Base-by-base conservation (phyloP, 768 basidiomycete species). In the Lentinula raphanica region DNA sequence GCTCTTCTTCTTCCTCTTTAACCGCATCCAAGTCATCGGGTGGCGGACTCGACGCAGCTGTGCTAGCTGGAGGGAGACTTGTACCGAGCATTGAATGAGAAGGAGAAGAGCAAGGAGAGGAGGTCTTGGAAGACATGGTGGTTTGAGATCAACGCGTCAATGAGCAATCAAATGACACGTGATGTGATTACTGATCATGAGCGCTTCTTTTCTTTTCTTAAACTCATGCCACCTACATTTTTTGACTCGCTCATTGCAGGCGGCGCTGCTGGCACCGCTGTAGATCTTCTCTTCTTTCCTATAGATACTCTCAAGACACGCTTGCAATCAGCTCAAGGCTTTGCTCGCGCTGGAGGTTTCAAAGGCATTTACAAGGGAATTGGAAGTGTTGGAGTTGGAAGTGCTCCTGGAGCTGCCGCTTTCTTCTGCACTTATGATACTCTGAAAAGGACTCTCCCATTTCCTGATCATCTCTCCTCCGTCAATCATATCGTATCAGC, bases 291-390 rank as follows among this genome's bases (percentile, higher is more conserved):
- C 21, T 95, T 99, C 76, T 99, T 94, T 71, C 96, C 96, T 1
- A 85, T 99, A 58, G 96, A 99, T 74, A 97, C 96, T 0, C 73
- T 98, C 69, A 99, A 99, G 74, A 98, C 97, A 38, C 87, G 96
- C 49, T 79, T 97, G 32, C 96, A 99, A 66, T 89, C 94, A 5
- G 69, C 85, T 2, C 86, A 91, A 66, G 97, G 96, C 17, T 98
- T 99, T 70, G 68, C 83, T 45, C 74, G 76, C 28, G 87, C 93
- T 2, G 96, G 96, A 15, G 97, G 94, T 0, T 91, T 98, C 71
- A 83, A 73, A 51, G 94, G 93, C 8, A 82, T 98, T 5, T 99
- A 99, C 74, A 88, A 90, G 63, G 96, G 96, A 7, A 76, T 99
- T 4, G 95, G 94, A 27, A 96, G 94, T 68, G 94, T 98, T 6